Percentiles rank a stretch among this genome's conserved stretches.
Evolutionary conservation across 768 basidiomycete species (phyloP).

Genomic region (Tephrocybe rancida): DNA sequence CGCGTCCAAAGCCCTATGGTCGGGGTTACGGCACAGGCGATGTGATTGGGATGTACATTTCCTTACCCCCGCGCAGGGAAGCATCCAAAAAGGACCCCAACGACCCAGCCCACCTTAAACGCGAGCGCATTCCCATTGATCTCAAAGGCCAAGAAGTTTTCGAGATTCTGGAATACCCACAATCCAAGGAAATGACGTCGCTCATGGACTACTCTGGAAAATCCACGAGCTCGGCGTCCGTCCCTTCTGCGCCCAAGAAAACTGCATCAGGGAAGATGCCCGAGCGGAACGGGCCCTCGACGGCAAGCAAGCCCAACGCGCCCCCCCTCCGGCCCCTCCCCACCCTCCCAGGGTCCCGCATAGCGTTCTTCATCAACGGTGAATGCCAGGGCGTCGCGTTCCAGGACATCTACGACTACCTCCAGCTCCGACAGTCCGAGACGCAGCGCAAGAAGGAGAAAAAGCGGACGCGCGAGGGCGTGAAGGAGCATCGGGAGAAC

Average conservation of each 20-base stretch:
- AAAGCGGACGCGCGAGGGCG: slow-evolving; percentile 64
- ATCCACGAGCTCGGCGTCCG: slow-evolving; percentile 51
- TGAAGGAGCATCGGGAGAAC: slow-evolving; percentile 79
- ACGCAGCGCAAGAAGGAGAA: slow-evolving; percentile 66
- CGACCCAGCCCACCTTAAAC: slow-evolving; percentile 82
- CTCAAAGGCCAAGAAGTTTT: slow-evolving; percentile 98
- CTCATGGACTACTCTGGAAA: slow-evolving; percentile 81
- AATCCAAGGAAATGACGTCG: slow-evolving; percentile 89
- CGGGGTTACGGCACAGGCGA: slow-evolving; percentile 77
- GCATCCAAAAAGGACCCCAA: slow-evolving; percentile 63
- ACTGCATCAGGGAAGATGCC: slow-evolving; percentile 70
- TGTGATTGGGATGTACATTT: slow-evolving; percentile 92
- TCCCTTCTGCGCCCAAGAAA: slow-evolving; percentile 67
- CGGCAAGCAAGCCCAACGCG: slow-evolving; percentile 36
- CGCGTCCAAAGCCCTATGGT: slow-evolving; percentile 81
- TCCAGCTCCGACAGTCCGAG: slow-evolving; percentile 72
- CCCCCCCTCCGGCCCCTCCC: slow-evolving; percentile 66
- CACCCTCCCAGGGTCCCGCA: slow-evolving; percentile 65
- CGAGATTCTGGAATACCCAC: slow-evolving; percentile 87
- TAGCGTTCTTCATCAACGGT: slow-evolving; percentile 94
- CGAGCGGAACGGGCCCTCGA: slow-evolving; percentile 49
- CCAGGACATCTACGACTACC: slow-evolving; percentile 86
- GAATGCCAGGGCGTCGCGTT: slow-evolving; percentile 83
- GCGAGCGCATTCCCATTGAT: slow-evolving; percentile 92
- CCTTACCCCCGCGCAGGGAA: slow-evolving; percentile 69